These are phyloP conservation scores for Rhododendron ferrugineum DNA, from an alignment of 148 eudicot species.

Conservation along the genomic window DNA sequence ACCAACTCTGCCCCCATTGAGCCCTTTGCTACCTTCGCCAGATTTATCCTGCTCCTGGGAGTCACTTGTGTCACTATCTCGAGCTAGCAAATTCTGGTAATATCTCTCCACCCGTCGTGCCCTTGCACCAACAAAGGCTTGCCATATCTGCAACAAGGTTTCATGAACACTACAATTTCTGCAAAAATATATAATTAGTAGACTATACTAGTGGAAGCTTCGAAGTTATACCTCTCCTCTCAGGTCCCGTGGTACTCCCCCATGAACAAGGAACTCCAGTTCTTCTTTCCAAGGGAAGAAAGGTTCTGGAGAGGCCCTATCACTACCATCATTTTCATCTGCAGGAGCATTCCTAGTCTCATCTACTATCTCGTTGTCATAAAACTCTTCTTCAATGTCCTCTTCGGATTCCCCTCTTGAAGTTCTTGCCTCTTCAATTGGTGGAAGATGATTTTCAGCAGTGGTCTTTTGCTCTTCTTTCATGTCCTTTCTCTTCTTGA, in stretches of 20 bases:
- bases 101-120: conserved; percentile 62
- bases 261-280: conserved; percentile 81
- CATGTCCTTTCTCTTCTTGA: conserved; percentile 33
- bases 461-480: conserved; percentile 16
- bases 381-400: conserved; percentile 26
- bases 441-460: conserved; percentile 25
- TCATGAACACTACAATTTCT: not conserved
- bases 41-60: conserved; percentile 21
- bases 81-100: conserved; percentile 66
- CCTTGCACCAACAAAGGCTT: conserved; percentile 82
- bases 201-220: not conserved
- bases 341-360: conserved; percentile 20
- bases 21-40: conserved; percentile 18
- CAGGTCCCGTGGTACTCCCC: conserved; percentile 84
- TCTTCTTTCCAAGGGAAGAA: conserved; percentile 65
- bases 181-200: not conserved
- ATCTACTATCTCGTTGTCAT: conserved; percentile 24
- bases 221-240: conserved; percentile 74
- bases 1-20: conserved; percentile 13
- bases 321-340: conserved; percentile 17
- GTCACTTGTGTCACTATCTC: conserved; percentile 32
- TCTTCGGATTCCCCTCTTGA: conserved; percentile 26
- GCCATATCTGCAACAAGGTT: conserved; percentile 64
- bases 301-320: conserved; percentile 20
- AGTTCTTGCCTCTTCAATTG: conserved; percentile 29